Conservation (phyloP, 176 grass and related monocot species). For the Tillandsia fasciculata region DNA sequence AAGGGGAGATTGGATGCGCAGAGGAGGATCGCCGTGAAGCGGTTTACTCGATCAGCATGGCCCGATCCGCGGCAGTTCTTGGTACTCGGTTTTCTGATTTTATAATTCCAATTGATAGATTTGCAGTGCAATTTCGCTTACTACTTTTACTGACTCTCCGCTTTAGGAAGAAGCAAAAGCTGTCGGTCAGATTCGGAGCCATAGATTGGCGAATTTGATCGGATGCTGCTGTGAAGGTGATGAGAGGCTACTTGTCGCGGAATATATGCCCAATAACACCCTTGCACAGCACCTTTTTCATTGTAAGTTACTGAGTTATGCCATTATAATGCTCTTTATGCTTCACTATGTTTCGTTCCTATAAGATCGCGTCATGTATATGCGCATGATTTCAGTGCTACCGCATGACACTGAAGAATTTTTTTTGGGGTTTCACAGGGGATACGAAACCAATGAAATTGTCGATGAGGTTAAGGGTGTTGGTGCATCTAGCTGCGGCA, state of each 20-base stretch:
- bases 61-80: conserved; percentile 84
- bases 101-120: neutral
- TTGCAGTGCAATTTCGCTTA: neutral
- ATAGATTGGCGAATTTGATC: conserved; percentile 81
- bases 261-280: conserved; percentile 96
- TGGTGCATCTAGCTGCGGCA: conserved; percentile 85
- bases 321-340: too few species aligned
- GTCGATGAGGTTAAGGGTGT: conserved; percentile 93
- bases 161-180: conserved; percentile 89
- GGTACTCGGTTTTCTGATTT: conserved; percentile 29
- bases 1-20: conserved; percentile 92
- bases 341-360: too few species aligned
- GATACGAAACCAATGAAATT: conserved; percentile 97
- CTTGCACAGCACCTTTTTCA: conserved; percentile 96
- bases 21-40: conserved; percentile 72
- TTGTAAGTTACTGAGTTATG: conserved; percentile 41
- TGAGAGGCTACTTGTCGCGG: conserved; percentile 94
- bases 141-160: conserved; percentile 11
- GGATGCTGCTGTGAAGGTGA: conserved; percentile 96
- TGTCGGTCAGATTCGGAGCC: conserved; percentile 74
- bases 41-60: conserved; percentile 89
- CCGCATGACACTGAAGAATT: neutral
- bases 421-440: conserved; percentile 48
- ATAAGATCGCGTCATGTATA: too few species aligned
- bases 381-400: too few species aligned